phyloP scores from a whole-genome alignment of 805 yeast genomes.

The Hanseniaspora meyeri region DNA sequence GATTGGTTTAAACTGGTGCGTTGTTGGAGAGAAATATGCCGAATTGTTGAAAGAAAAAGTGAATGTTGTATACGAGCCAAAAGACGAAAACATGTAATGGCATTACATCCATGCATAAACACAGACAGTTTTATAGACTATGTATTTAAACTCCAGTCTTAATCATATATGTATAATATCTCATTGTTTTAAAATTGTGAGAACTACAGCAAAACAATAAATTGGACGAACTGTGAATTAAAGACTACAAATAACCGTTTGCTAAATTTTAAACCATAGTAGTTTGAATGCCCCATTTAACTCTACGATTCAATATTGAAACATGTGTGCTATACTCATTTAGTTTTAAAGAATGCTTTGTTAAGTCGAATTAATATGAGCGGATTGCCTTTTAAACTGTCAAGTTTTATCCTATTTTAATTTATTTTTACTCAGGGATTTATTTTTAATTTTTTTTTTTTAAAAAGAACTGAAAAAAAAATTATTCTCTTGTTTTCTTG shows the following conservation, averaged over 20 bases:
- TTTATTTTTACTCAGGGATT: no score
- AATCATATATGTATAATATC: no score
- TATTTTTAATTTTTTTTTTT: no score
- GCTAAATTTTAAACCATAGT: background rate
- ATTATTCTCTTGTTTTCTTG: background rate
- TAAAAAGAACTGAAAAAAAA: background rate
- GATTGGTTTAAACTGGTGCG: slow-evolving; percentile 70
- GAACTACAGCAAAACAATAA: no score
- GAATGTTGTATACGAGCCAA: background rate
- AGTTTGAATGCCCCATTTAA: no score
- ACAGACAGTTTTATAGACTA: no score
- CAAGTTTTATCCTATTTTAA: background rate
- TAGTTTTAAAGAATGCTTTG: background rate
- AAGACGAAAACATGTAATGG: background rate
- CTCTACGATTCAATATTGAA: no score
- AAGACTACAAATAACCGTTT: background rate
- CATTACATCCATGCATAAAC: background rate
- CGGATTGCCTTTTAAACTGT: background rate
- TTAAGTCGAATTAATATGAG: background rate
- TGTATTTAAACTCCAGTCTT: no score
- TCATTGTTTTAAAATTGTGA: no score
- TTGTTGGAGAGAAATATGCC: slow-evolving; percentile 59
- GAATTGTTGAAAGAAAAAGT: slow-evolving; percentile 28
- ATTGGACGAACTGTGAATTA: background rate
- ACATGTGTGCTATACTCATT: no score